Evolutionary conservation across 495 filamentous ascomycete species (phyloP), one percentile per base, ranked within the genome.

Genomic region (Tetracladium setigerum): DNA sequence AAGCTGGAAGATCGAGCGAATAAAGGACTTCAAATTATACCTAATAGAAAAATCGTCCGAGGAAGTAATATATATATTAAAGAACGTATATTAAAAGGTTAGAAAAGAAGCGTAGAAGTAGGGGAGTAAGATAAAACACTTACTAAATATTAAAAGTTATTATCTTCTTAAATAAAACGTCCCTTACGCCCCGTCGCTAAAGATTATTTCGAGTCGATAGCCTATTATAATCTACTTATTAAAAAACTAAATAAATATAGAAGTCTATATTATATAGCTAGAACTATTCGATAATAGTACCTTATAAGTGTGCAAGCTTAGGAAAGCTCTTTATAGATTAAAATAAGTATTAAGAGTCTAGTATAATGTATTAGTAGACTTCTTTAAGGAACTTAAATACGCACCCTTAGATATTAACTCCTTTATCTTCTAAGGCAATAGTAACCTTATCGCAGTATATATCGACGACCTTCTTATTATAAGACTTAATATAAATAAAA

Each of bases 271-370:
- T 24, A 37, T 63, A 53, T 53, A 59, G 38, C 57, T 53, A 42
- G 15, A 46, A 9, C 44, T 53, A 31, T 56, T 51, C 14, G 53
- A 44, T 10, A 41, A 61, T 19, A 47, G 24, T 11, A 38, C 7
- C 5, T 4, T 5, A 8, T 13, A 18, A 19, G 44, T 47, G 15
- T 47, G 24, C 19, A 54, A 19, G 47, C 44, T 44, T 30, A 19
- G 47, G 27, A 63, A 57, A 46, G 65, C 60, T 13, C 49, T 72
- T 11, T 72, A 73, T 46, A 55, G 62, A 7, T 54, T 71, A 8
- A 73, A 70, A 46, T 55, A 73, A 54, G 56, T 61, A 10, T 60
- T 59, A 35, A 46, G 58, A 1, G 52, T 62, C 34, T 71, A 54
- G 63, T 70, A 68, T 44, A 37, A 61, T 33, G 65, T 49, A 11